These are phyloP conservation scores for Penicillium argentinense DNA, from an alignment of 495 filamentous ascomycete species.

Conservation along the genomic window DNA sequence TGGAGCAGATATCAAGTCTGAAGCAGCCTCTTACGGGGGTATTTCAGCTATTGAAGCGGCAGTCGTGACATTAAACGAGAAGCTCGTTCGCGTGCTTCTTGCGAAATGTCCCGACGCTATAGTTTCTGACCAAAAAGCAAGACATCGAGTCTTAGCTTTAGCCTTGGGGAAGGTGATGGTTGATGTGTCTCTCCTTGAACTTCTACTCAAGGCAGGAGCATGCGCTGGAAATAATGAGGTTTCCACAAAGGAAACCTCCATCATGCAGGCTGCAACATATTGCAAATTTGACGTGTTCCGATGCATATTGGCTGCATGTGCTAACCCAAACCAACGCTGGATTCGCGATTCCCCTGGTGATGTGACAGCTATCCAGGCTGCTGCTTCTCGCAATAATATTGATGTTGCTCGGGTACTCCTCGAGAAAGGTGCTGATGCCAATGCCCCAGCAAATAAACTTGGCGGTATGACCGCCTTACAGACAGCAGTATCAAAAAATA, in stretches of 20 bases:
- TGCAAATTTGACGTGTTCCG: not conserved
- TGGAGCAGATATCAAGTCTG: not conserved
- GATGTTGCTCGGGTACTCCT: not conserved
- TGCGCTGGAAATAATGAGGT: too few relatives aligned
- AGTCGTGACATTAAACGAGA: not conserved
- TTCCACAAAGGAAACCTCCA: too few relatives aligned
- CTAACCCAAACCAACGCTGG: not conserved
- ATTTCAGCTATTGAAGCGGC: not conserved
- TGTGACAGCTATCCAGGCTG: not conserved
- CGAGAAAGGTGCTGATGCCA: not conserved
- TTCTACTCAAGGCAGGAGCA: too few relatives aligned
- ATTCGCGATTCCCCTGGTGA: not conserved
- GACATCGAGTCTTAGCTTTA: too few relatives aligned
- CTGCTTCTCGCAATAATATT: not conserved
- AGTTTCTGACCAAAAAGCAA: slow-evolving; percentile 1
- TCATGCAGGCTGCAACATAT: too few relatives aligned
- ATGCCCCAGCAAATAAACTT: not conserved
- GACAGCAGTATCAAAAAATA: not conserved
- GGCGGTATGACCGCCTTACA: not conserved
- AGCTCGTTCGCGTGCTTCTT: not conserved
- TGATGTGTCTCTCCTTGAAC: too few relatives aligned
- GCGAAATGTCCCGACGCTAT: not conserved
- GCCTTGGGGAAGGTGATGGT: too few relatives aligned
- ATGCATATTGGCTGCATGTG: not conserved
- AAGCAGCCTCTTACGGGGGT: not conserved